Evolutionary conservation across 805 yeast species (phyloP), one percentile per base, ranked within the genome.

Genomic region (Candida pseudofarinosa): DNA sequence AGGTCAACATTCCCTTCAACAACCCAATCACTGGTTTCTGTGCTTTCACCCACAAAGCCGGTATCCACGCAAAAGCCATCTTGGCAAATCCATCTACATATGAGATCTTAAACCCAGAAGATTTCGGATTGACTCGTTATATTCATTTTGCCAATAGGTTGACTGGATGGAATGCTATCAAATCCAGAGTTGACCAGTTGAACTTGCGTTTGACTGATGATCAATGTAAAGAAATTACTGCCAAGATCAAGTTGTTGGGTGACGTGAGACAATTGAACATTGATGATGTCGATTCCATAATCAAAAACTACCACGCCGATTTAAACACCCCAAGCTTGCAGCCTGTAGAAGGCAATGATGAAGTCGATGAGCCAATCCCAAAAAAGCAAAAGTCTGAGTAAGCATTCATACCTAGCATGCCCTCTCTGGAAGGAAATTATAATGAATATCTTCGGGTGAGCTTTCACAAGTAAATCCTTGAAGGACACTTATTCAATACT

Each of bases 141-240:
- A 77, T 77, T 47, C 81, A 77, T 57, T 77, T 77, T 52, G 82
- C 82, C 48, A 77, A 76, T 65, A 67, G 81, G 56, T 68, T 77
- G 56, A 77, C 83, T 12, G 83, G 83, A 30, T 77, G 83, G 83
- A 77, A 77, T 55, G 83, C 82, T 31, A 77, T 77, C 61, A 77
- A 77, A 58, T 69, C 79, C 31, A 70, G 83, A 63, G 81, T 77
- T 41, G 82, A 77, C 56, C 82, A 77, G 54, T 69, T 77, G 64
- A 77, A 77, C 55, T 66, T 77, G 62, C 63, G 74, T 51, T 64
- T 77, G 56, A 66, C 77, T 36, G 83, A 77, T 55, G 80, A 74
- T 44, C 82, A 77, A 62, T 68, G 77, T 56, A 77, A 77, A 62
- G 76, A 69, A 53, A 79, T 77, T 34, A 77, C 83, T 3, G 58